Conservation (phyloP, 768 basidiomycete genomes). For the Paxillus involutus region DNA sequence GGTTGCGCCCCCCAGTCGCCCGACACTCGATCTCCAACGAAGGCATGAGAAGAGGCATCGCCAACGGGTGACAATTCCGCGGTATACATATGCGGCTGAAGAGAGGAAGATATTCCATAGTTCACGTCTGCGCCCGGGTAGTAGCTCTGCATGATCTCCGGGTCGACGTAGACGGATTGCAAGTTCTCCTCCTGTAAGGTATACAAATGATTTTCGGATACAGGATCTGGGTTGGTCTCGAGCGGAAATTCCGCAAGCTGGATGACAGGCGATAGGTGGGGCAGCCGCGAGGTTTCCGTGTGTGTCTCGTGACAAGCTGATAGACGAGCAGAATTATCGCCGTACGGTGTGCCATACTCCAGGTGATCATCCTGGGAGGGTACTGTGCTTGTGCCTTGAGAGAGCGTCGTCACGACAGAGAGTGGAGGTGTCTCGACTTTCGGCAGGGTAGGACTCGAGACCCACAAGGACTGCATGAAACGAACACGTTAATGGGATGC, state of each 20-base stretch:
- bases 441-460: conserved; percentile 32
- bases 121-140: conserved; percentile 14
- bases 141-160: conserved; percentile 22
- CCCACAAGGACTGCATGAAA: conserved; percentile 45
- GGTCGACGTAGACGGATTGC: conserved; percentile 21
- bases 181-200: conserved; percentile 22
- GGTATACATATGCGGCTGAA: conserved; percentile 21
- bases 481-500: not conserved
- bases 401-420: conserved; percentile 30
- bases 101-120: conserved; percentile 12
- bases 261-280: conserved; percentile 18
- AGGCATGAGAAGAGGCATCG: conserved; percentile 8
- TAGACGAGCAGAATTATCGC: conserved; percentile 4
- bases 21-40: conserved; percentile 12
- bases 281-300: conserved; percentile 18
- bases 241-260: conserved; percentile 18
- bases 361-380: conserved; percentile 28
- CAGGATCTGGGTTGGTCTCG: conserved; percentile 11
- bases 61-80: conserved; percentile 8
- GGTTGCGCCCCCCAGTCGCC: conserved; percentile 14
- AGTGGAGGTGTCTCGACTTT: conserved; percentile 26
- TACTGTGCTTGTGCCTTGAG: not conserved
- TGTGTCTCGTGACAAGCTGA: conserved; percentile 11
- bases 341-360: conserved; percentile 2
- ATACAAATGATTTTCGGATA: conserved; percentile 11